phyloP scores from a whole-genome alignment of 176 grass and related monocot species.

The Oryza glaberrima region DNA sequence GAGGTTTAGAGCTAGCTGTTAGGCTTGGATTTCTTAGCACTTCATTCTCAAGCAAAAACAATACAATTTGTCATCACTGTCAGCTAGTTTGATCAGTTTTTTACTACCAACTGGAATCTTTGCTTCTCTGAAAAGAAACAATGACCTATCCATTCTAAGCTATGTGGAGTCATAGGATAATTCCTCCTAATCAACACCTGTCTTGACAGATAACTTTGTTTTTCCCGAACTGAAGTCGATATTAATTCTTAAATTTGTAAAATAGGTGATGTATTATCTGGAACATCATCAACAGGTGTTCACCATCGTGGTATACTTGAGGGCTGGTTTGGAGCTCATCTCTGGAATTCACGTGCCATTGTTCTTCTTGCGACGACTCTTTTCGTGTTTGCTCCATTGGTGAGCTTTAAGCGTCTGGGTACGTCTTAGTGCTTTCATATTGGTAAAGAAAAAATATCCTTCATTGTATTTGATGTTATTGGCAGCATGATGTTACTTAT shows the following conservation, averaged over 20 bases:
- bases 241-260: slow-evolving; percentile 12
- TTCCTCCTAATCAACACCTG: neutral
- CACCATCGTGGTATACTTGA: slow-evolving; percentile 88
- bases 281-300: slow-evolving; percentile 71
- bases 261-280: slow-evolving; percentile 88
- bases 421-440: slow-evolving; percentile 36
- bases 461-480: slow-evolving; percentile 20
- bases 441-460: slow-evolving; percentile 24
- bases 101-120: slow-evolving; percentile 20
- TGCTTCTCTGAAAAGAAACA: neutral
- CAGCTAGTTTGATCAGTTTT: neutral
- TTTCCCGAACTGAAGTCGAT: neutral
- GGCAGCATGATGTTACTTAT: slow-evolving; percentile 5
- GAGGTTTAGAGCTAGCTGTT: neutral
- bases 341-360: slow-evolving; percentile 78
- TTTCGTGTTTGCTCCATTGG: slow-evolving; percentile 81
- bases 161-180: neutral
- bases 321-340: slow-evolving; percentile 89
- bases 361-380: slow-evolving; percentile 80
- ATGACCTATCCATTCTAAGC: neutral
- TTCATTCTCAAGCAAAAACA: slow-evolving; percentile 11
- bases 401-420: slow-evolving; percentile 91
- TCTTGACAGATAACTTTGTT: slow-evolving; percentile 20
- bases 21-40: slow-evolving; percentile 15
- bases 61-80: slow-evolving; percentile 6